These are phyloP conservation scores for Fonsecaea multimorphosa DNA, from an alignment of 2,329 filamentous ascomycete genomes.

Conservation along the genomic window DNA sequence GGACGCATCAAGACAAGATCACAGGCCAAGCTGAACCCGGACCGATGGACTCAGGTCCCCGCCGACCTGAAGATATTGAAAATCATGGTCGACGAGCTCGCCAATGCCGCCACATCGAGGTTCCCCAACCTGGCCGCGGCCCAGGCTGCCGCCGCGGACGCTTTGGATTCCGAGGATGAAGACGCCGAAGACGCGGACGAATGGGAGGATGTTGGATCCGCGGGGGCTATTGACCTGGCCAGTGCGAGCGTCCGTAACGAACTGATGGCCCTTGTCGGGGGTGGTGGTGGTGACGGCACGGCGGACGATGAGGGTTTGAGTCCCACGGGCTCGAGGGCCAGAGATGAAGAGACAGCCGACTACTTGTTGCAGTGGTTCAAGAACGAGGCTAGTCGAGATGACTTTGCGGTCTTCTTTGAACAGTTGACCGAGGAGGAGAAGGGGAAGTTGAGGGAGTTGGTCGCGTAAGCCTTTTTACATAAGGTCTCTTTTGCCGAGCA, in stretches of 20 bases:
- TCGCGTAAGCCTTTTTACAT: no score
- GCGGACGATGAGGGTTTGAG: conserved; percentile 57
- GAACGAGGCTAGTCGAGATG: conserved; percentile 58
- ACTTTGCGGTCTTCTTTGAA: conserved; percentile 62
- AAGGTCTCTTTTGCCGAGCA: not conserved
- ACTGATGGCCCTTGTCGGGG: conserved; percentile 69
- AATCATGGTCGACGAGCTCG: conserved; percentile 88
- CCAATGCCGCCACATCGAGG: conserved; percentile 72
- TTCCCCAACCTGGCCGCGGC: conserved; percentile 61
- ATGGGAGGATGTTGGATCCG: conserved; percentile 85
- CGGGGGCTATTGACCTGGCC: conserved; percentile 70
- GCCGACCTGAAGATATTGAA: conserved; percentile 95
- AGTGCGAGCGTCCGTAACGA: conserved; percentile 72
- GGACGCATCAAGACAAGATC: conserved; percentile 93
- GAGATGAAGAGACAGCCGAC: conserved; percentile 88
- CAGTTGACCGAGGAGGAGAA: conserved; percentile 60
- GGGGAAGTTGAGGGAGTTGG: conserved; percentile 34
- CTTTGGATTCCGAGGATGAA: no score
- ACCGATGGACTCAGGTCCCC: conserved; percentile 84
- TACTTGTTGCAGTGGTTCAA: conserved; percentile 84
- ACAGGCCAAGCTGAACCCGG: conserved; percentile 84
- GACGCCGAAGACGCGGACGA: conserved; percentile 74
- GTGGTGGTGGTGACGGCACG: conserved; percentile 56
- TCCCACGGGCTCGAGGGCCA: conserved; percentile 62
- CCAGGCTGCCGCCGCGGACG: conserved; percentile 65